These are phyloP conservation scores for Fusarium multiceps DNA, from an alignment of 2,329 filamentous ascomycete genomes.

Conservation along the genomic window DNA sequence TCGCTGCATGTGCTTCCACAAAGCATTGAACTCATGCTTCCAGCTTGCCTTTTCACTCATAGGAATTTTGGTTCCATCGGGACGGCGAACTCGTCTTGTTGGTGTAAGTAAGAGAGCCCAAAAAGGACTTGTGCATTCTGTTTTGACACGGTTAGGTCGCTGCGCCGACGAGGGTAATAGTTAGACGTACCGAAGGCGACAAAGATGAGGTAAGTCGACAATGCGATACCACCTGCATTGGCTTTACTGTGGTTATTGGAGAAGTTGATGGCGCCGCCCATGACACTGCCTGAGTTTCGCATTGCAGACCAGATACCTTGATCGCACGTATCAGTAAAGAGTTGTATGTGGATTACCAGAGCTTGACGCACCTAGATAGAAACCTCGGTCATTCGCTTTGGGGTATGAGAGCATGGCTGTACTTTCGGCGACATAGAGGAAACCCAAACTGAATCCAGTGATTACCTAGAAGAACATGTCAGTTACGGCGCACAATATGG, in stretches of 20 bases:
- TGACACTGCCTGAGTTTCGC: background rate
- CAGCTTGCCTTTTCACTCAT: background rate
- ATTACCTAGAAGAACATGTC: background rate
- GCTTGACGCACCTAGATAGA: background rate
- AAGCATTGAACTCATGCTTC: background rate
- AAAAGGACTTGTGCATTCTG: background rate
- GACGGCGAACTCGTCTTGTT: background rate
- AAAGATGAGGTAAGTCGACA: conserved; percentile 1
- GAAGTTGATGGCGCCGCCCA: conserved; percentile 4
- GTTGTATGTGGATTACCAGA: too few species aligned
- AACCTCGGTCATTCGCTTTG: background rate
- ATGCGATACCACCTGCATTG: background rate
- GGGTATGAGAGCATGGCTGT: conserved; percentile 2
- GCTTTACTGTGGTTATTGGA: conserved; percentile 1
- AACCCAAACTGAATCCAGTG: background rate
- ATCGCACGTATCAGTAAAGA: too few species aligned
- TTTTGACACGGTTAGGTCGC: rapidly evolving
- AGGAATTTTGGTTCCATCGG: background rate
- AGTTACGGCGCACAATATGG: rapidly evolving
- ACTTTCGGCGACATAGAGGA: background rate
- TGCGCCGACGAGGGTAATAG: rapidly evolving
- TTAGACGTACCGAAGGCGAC: background rate
- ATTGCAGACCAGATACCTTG: conserved; percentile 9
- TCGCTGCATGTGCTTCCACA: background rate
- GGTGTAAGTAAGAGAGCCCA: background rate